phyloP scores from a whole-genome alignment of 805 yeast genomes.

The Starmerella bombicola region DNA sequence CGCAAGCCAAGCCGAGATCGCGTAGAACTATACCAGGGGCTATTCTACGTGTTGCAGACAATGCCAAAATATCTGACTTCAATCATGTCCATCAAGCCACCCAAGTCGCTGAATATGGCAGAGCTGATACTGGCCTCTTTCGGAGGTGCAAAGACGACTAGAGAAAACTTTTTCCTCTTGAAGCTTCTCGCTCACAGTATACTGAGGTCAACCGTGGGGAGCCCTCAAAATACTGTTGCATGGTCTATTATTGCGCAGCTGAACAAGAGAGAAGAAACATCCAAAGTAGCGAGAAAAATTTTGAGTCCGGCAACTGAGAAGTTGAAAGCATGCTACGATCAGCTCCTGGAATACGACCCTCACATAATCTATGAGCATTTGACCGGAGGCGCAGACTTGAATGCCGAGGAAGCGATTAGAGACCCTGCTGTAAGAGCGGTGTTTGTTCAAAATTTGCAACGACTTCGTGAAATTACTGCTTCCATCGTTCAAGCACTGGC shows the following conservation, averaged over 20 bases:
- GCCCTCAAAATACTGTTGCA: conserved; percentile 14
- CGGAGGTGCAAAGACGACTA: conserved; percentile 33
- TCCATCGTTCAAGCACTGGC: conserved; percentile 46
- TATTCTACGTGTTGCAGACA: conserved; percentile 74
- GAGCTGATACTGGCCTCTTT: conserved; percentile 27
- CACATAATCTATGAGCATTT: conserved; percentile 28
- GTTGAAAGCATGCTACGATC: conserved; percentile 29
- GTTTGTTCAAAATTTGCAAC: conserved; percentile 63
- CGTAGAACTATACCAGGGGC: conserved; percentile 57
- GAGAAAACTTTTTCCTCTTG: conserved; percentile 62
- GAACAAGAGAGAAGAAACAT: conserved; percentile 6
- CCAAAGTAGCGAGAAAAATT: conserved; percentile 26
- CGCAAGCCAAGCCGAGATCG: conserved; percentile 34
- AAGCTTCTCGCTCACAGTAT: conserved; percentile 37
- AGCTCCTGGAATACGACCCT: conserved; percentile 76
- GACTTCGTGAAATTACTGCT: conserved; percentile 56
- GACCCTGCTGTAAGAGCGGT: conserved; percentile 57
- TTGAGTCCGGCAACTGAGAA: conserved; percentile 29
- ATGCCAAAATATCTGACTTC: conserved; percentile 62
- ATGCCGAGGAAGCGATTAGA: conserved; percentile 62
- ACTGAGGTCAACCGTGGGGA: conserved; percentile 14
- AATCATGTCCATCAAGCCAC: conserved; percentile 28
- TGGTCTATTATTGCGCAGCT: conserved; percentile 16
- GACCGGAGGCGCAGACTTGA: conserved; percentile 28
- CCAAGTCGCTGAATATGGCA: conserved; percentile 19